Base-by-base conservation (phyloP, 139 green algal genomes). In the Gonium pectorale region DNA sequence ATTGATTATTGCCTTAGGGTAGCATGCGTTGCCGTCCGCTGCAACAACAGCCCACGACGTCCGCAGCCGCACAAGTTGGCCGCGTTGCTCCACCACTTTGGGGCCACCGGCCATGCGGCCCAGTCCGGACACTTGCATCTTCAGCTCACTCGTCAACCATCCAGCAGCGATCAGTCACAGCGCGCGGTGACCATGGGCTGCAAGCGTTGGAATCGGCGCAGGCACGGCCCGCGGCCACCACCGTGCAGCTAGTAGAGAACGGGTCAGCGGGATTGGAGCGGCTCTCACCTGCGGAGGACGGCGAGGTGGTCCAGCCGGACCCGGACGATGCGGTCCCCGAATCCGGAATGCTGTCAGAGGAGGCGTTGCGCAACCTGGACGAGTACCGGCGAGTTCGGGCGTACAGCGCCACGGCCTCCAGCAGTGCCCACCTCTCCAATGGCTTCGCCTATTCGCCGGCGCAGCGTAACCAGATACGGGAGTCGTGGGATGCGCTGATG, bases 401-500 rank as follows among this genome's bases (percentile, higher is more conserved):
- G 0, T 33, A 67, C 64, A 85, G 64, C 46, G 63, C 64, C 1
- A 63, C 43, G 2, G 40, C 26, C 0, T 64, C 52, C 40, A 86
- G 52, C 67, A 63, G 43, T 31, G 24, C 21, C 21, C 27, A 13
- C 29, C 51, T 2, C 0, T 27, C 38, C 9, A 73, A 62, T 9
- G 64, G 44, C 33, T 85, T 85, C 29, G 46, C 79, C 31, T 85
- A 85, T 64, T 60, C 79, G 22, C 44, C 63, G 33, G 79, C 64
- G 64, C 79, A 97, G 87, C 86, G 90, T 33, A 93, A 66, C 44
- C 84, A 95, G n/a, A 98, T 98, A 64, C 78, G 86, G 2, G 90
- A 94, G 17, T 95, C 91, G 17, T 98, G 95, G 96, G 85, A 94
- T 49, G 81, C 88, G 2, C 89, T 98, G 6, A 98, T 98, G 96